These are phyloP conservation scores for Aspergillus texensis DNA, from an alignment of 2,329 filamentous ascomycete genomes.

Conservation along the genomic window DNA sequence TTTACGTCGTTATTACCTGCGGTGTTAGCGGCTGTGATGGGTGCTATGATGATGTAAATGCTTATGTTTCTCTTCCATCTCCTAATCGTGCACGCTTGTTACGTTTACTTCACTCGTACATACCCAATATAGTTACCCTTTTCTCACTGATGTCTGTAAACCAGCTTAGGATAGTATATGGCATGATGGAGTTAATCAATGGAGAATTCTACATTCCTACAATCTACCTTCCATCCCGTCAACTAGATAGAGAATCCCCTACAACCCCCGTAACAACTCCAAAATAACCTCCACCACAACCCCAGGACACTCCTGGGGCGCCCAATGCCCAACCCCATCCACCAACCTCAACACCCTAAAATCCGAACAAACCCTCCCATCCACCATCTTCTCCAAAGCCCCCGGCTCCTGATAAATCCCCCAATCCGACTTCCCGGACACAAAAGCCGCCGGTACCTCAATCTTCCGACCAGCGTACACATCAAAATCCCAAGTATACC, in stretches of 20 bases:
- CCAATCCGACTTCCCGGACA: slow-evolving; percentile 68
- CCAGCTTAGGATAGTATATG: not conserved
- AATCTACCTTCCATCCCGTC: not conserved
- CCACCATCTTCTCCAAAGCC: slow-evolving; percentile 59
- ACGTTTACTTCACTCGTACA: slow-evolving; percentile 14
- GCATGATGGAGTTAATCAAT: not conserved
- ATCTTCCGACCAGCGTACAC: slow-evolving; percentile 64
- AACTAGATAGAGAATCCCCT: not conserved
- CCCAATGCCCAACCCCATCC: slow-evolving; percentile 69
- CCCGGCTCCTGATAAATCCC: slow-evolving; percentile 69
- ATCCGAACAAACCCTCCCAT: slow-evolving; percentile 51
- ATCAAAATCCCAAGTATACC: slow-evolving; percentile 54
- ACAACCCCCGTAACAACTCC: slow-evolving; percentile 39
- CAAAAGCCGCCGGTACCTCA: slow-evolving; percentile 62
- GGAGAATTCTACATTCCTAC: not conserved
- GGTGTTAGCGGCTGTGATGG: slow-evolving; percentile 27
- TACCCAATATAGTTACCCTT: slow-evolving; percentile 20
- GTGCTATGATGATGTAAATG: slow-evolving; percentile 21
- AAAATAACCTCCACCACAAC: slow-evolving; percentile 54
- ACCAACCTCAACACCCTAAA: slow-evolving; percentile 59
- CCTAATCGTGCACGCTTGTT: not conserved
- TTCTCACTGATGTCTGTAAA: not conserved
- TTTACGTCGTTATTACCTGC: slow-evolving; percentile 29
- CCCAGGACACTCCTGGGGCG: slow-evolving; percentile 66
- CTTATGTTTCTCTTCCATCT: not conserved